Percentiles rank a stretch among this genome's conserved stretches.
phyloP scores from a whole-genome alignment of 225 moss, liverwort and hornwort species.

The Antitrichia curtipendula region DNA sequence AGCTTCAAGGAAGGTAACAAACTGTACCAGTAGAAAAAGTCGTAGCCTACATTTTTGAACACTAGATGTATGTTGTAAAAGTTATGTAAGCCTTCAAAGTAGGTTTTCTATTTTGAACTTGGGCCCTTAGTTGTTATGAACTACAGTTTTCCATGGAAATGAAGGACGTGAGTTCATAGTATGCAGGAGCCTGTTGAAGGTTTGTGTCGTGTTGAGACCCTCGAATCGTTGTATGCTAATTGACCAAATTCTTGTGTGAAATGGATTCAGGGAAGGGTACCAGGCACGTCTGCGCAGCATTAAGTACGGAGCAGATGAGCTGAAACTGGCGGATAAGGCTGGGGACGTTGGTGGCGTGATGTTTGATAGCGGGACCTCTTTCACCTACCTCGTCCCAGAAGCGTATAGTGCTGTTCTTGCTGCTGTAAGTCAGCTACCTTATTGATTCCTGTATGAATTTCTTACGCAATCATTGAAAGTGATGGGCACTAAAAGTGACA shows the following conservation, averaged over 20 bases:
- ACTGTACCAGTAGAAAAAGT: not conserved
- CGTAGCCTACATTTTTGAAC: not conserved
- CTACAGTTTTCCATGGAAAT: not conserved
- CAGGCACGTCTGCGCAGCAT: slow-evolving; percentile 55
- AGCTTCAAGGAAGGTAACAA: not conserved
- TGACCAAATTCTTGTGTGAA: not conserved
- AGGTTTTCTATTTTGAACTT: not conserved
- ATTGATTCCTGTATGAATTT: not conserved
- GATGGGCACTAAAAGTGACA: not conserved
- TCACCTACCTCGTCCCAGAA: slow-evolving; percentile 65
- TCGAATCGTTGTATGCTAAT: not conserved
- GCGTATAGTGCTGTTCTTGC: slow-evolving; percentile 45
- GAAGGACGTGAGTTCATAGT: not conserved
- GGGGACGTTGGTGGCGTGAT: slow-evolving; percentile 42
- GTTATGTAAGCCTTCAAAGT: not conserved
- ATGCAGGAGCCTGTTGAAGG: not conserved
- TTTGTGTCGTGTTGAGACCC: not conserved
- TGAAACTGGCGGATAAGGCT: slow-evolving; percentile 20
- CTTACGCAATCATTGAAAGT: not conserved
- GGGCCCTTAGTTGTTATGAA: too few relatives aligned
- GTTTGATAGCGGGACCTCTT: slow-evolving; percentile 90
- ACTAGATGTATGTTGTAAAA: not conserved
- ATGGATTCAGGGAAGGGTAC: slow-evolving; percentile 57
- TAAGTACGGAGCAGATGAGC: slow-evolving; percentile 39
- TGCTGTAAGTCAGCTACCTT: slow-evolving; percentile 34